Evolutionary conservation across 768 basidiomycete species (phyloP), one percentile per base, ranked within the genome.

Genomic region (Neoboletus subvelutipes): DNA sequence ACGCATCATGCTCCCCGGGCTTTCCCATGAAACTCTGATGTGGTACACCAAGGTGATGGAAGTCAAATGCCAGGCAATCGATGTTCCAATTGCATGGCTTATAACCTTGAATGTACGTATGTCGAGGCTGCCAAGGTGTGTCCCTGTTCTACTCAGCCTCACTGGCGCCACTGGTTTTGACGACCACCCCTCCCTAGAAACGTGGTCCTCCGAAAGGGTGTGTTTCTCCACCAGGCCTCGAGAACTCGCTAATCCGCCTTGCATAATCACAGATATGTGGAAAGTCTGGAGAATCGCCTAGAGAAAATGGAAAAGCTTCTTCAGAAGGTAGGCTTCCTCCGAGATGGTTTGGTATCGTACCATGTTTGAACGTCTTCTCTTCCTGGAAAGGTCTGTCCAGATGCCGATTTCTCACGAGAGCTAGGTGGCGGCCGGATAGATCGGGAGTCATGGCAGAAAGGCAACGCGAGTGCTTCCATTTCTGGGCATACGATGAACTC

Each of bases 221-320:
- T 18, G 68, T 64, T 17, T 45, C 47, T 42, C 15, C 7, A 17
- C 41, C 28, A 5, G 1, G 4, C 22, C 37, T 33, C 2, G 36
- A n/a, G 10, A 29, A 29, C 40, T 10, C 18, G 26, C 50, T 56
- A 8, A 53, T 57, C 48, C 34, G 36, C 43, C 6, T 40, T 31
- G 28, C 40, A 47, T 36, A 54, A 10, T 33, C 55, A 2, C n/a
- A 85, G 84, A 59, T 86, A 86, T 67, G 80, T 86, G 18, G 82
- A 87, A 64, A 79, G 77, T 48, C 75, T 88, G 37, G 87, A 88
- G 69, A 76, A 68, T 55, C 78, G 86, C 12, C 67, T 88, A 2
- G 81, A 83, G 55, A 86, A 85, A 64, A 82, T 88, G 77, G 84
- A 88, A 67, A 78, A 74, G 57, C 74, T 88, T 5, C 68, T 88